Evolutionary conservation across 257 asterid genomes (phyloP).

Genomic region (Jacaranda mimosifolia): DNA sequence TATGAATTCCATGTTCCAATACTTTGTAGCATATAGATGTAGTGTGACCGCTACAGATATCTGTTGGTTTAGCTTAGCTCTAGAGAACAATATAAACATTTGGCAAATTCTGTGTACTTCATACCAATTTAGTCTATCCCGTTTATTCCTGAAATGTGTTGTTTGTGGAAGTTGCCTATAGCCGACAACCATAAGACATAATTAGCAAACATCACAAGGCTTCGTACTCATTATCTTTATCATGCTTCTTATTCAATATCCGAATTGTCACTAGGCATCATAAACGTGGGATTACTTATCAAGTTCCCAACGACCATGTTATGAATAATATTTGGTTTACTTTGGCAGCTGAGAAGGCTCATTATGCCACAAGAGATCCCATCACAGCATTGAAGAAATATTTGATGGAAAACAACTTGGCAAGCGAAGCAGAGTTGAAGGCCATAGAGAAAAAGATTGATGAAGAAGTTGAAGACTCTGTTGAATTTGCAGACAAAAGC

Average conservation of each 20-base stretch:
- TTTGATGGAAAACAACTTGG: conserved; percentile 76
- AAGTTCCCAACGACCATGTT: background rate
- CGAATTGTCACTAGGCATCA: background rate
- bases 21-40: background rate
- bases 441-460: conserved; percentile 88
- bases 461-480: conserved; percentile 87
- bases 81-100: background rate
- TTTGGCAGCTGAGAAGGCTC: conserved; percentile 93
- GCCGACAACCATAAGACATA: background rate
- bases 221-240: background rate
- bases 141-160: conserved; percentile 5
- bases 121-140: background rate
- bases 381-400: conserved; percentile 79
- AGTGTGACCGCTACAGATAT: background rate
- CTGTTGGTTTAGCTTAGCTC: background rate
- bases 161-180: conserved; percentile 6
- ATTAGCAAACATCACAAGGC: background rate
- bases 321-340: background rate
- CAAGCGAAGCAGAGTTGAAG: conserved; percentile 75
- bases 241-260: background rate
- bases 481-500: conserved; percentile 90
- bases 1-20: background rate
- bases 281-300: background rate
- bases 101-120: conserved; percentile 10
- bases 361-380: conserved; percentile 89